Percentiles rank a stretch among this genome's conserved stretches.
Conservation (phyloP, 345 rosid genomes). For the Heritiera littoralis region DNA sequence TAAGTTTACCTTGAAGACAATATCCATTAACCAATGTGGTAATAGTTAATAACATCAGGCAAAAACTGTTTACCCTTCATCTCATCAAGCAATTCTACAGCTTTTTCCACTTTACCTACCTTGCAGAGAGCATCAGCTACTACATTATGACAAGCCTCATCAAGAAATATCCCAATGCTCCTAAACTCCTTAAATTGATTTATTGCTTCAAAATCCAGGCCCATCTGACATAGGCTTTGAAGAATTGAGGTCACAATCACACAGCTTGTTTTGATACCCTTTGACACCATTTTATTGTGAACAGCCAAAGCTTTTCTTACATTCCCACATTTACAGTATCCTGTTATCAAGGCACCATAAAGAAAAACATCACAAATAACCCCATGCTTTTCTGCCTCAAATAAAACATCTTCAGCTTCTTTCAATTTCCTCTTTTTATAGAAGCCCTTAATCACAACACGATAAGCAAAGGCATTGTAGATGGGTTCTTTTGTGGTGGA, state of each 20-base stretch:
- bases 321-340: slow-evolving; percentile 47
- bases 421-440: slow-evolving; percentile 58
- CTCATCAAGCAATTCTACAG: slow-evolving; percentile 46
- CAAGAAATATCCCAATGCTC: slow-evolving; percentile 47
- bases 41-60: slow-evolving; percentile 62
- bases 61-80: slow-evolving; percentile 56
- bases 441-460: slow-evolving; percentile 54
- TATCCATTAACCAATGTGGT: slow-evolving; percentile 70
- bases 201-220: slow-evolving; percentile 35
- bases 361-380: slow-evolving; percentile 45
- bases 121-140: slow-evolving; percentile 60
- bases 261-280: slow-evolving; percentile 59
- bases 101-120: slow-evolving; percentile 61
- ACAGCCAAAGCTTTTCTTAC: slow-evolving; percentile 45
- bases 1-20: slow-evolving; percentile 47
- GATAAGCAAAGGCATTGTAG: slow-evolving; percentile 41
- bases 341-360: slow-evolving; percentile 48
- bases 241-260: slow-evolving; percentile 56
- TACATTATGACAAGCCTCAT: slow-evolving; percentile 56
- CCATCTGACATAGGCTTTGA: slow-evolving; percentile 51
- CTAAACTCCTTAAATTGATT: slow-evolving; percentile 41
- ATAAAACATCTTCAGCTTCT: slow-evolving; percentile 46
- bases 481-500: no score
- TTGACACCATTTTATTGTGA: slow-evolving; percentile 44
- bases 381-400: slow-evolving; percentile 49